Conservation (phyloP, 352 stramenopile genomes). For the Plasmopara halstedii region DNA sequence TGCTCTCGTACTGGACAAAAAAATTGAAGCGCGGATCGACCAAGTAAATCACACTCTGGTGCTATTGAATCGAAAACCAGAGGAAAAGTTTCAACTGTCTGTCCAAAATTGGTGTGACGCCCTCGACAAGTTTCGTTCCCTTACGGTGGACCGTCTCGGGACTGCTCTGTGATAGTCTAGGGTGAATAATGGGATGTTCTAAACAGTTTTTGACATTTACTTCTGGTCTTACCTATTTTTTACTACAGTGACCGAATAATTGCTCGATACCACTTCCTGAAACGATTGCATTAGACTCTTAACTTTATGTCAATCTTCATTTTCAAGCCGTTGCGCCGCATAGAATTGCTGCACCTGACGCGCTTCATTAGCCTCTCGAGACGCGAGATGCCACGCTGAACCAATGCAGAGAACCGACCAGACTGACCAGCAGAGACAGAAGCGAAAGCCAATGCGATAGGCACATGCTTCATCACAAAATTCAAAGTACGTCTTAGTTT, state of each 20-base stretch:
- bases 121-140: constrained; percentile 61
- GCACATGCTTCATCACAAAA: constrained; percentile 72
- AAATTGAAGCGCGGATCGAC: constrained; percentile 90
- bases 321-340: constrained; percentile 19
- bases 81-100: constrained; percentile 65
- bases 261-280: no score
- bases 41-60: constrained; percentile 79
- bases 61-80: constrained; percentile 51
- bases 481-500: constrained; percentile 59
- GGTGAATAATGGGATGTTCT: neutral
- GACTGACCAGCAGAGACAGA: constrained; percentile 75
- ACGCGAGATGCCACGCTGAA: constrained; percentile 43
- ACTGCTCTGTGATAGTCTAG: constrained; percentile 29
- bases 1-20: constrained; percentile 88
- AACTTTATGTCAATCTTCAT: constrained; percentile 8
- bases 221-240: constrained; percentile 4
- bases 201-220: constrained; percentile 15
- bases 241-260: constrained; percentile 6
- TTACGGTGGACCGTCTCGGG: constrained; percentile 49
- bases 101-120: constrained; percentile 58
- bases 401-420: constrained; percentile 73
- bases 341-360: constrained; percentile 56
- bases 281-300: constrained; percentile 8
- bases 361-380: constrained; percentile 43
- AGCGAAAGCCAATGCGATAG: constrained; percentile 74